These are phyloP conservation scores for Rhynchosporium agropyri DNA, from an alignment of 2,329 filamentous ascomycete species.

Conservation along the genomic window DNA sequence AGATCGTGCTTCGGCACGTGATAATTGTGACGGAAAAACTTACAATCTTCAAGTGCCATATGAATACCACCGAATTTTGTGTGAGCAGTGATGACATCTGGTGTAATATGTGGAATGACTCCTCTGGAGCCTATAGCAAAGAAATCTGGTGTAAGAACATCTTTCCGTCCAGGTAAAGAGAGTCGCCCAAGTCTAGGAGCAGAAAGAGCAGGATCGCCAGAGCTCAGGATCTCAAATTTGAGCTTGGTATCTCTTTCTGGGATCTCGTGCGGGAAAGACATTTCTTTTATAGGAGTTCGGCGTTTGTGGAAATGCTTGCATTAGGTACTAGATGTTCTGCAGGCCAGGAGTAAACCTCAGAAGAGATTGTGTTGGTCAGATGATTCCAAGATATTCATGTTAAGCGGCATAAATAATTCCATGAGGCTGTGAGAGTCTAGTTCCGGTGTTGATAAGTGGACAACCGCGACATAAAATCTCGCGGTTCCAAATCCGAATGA, in stretches of 20 bases:
- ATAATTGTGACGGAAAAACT: constrained; percentile 44
- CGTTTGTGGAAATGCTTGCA: not conserved
- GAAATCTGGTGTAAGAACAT: constrained; percentile 82
- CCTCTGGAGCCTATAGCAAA: constrained; percentile 81
- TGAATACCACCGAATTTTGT: constrained; percentile 72
- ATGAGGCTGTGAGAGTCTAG: not conserved
- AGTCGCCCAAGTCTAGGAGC: constrained; percentile 47
- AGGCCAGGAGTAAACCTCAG: constrained; percentile 34
- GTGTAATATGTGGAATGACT: constrained; percentile 82
- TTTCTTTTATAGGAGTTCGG: constrained; percentile 1
- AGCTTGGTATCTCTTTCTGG: constrained; percentile 24
- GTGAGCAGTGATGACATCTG: constrained; percentile 73
- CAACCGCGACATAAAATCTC: not conserved
- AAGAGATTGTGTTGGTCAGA: constrained; percentile 25
- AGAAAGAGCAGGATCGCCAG: constrained; percentile 24
- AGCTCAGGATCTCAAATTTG: constrained; percentile 34
- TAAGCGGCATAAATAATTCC: constrained; percentile 24
- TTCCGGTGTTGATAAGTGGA: not conserved
- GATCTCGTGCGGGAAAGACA: constrained; percentile 20
- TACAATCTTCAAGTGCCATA: constrained; percentile 91
- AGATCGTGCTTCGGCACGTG: constrained; percentile 24
- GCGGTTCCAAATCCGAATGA: constrained; percentile 23
- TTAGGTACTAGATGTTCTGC: constrained; percentile 33
- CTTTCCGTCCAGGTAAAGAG: constrained; percentile 59
- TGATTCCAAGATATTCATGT: constrained; percentile 5